Percentiles rank a stretch among this genome's conserved stretches.
Evolutionary conservation across 2,329 filamentous ascomycete species (phyloP).

Genomic region (Paecilomyces dactylethromorphus): DNA sequence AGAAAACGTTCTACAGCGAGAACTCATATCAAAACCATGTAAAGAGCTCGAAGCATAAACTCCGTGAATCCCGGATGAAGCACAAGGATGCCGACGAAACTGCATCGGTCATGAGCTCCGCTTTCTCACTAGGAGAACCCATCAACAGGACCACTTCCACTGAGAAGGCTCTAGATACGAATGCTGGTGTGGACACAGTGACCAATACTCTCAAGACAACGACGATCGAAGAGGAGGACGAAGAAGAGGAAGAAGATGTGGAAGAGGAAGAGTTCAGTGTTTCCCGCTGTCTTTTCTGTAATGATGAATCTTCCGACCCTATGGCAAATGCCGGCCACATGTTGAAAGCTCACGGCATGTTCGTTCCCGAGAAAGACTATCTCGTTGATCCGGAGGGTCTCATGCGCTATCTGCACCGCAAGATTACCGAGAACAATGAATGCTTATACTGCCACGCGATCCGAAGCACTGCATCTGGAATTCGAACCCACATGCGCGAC

Average conservation of each 20-base stretch:
- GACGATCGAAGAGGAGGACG: conserved; percentile 46
- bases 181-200: conserved; percentile 70
- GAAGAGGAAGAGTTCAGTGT: conserved; percentile 40
- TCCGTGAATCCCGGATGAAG: conserved; percentile 51
- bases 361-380: conserved; percentile 84
- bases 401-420: conserved; percentile 68
- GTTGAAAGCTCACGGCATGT: conserved; percentile 89
- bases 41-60: conserved; percentile 81
- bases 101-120: conserved; percentile 80
- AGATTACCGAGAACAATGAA: conserved; percentile 72
- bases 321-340: conserved; percentile 80
- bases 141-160: conserved; percentile 45
- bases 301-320: conserved; percentile 69
- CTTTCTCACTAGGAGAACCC: conserved; percentile 83
- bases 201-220: conserved; percentile 70
- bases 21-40: conserved; percentile 94
- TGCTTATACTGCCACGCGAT: conserved; percentile 84
- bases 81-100: conserved; percentile 54
- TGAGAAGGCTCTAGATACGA: conserved; percentile 54
- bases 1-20: conserved; percentile 92
- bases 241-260: conserved; percentile 40
- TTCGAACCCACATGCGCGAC: conserved; percentile 96
- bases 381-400: conserved; percentile 77
- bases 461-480: conserved; percentile 69
- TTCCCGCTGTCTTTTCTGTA: conserved; percentile 80